Evolutionary conservation across 257 asterid genomes (phyloP), one percentile per base, ranked within the genome.

Genomic region (Scutellaria minor): DNA sequence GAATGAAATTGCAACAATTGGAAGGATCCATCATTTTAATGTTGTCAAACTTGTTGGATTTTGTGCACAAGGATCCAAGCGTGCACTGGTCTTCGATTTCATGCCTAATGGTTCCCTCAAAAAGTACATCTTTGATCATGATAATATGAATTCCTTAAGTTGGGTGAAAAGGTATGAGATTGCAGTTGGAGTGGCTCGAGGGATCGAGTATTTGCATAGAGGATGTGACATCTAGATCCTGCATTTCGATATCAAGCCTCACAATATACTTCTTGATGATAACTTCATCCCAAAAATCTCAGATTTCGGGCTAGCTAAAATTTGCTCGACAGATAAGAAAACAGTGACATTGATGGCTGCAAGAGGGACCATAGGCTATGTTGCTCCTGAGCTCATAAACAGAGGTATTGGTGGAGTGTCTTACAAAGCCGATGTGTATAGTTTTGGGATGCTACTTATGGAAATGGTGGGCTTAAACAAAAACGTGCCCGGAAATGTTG

Each of bases 241-340:
- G 13, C 79, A 76, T 50, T 80, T 80, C 2, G 81, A 77, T 70
- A 77, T 80, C 52, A 77, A 80, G 54, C 82, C 84, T 40, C 81
- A 80, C 39, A 80, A 76, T 42, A 64, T 80, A 48, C 81, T 80
- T 48, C 79, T 80, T 2, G 75, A 73, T 22, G 55, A 69, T 0
- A 77, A 69, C 3, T 80, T 73, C 41, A 22, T 14, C 5, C 79
- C 84, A 0, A 80, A 73, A 69, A 53, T 80, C 60, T 68, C 81
- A 10, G 77, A 77, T 56, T 80, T 76, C 1, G 74, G 79, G 10
- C 47, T 73, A 1, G 84, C 79, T 1, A 80, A 52, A 14, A 51
- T 65, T 5, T 76, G 20, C 69, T 56, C 75, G 0, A 66, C 54
- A 0, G 74, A 68, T 1, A 66, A 64, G 10, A 39, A 72, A 2